Evolutionary conservation across 495 filamentous ascomycete genomes (phyloP).

Genomic region (Tuber aestivum): DNA sequence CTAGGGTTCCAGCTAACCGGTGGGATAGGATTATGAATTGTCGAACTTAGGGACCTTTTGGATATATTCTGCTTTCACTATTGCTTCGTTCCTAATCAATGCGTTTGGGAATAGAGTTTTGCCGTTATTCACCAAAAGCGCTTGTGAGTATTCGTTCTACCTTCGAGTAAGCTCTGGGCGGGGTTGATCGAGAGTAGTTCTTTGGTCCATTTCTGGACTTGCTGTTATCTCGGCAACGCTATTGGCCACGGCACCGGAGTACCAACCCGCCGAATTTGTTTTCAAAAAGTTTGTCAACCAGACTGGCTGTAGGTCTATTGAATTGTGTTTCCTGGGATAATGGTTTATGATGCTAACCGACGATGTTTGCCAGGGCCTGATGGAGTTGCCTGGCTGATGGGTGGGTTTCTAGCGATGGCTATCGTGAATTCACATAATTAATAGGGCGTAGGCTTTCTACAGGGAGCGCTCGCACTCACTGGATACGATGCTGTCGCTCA

Average conservation of each 20-base stretch:
- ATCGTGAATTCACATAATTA: neutral
- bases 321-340: conserved; percentile 15
- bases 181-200: conserved; percentile 46
- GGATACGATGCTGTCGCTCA: conserved; percentile 53
- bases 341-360: conserved; percentile 1
- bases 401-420: neutral
- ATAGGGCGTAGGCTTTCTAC: conserved; percentile 47
- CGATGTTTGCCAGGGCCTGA: conserved; percentile 44
- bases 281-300: conserved; percentile 47
- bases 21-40: neutral
- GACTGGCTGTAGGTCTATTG: conserved; percentile 46
- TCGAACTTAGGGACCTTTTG: neutral
- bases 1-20: neutral
- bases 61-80: conserved; percentile 62
- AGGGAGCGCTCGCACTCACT: conserved; percentile 53
- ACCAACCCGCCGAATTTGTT: conserved; percentile 56
- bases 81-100: conserved; percentile 61
- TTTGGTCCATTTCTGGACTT: conserved; percentile 64
- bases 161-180: conserved; percentile 15
- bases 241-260: conserved; percentile 57
- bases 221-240: conserved; percentile 63
- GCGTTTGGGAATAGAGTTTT: conserved; percentile 58
- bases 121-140: conserved; percentile 58
- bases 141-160: conserved; percentile 42
- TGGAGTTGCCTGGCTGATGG: conserved; percentile 50